Conservation (phyloP, 2,329 filamentous ascomycete species). For the Chrysoporthe austroafricana region DNA sequence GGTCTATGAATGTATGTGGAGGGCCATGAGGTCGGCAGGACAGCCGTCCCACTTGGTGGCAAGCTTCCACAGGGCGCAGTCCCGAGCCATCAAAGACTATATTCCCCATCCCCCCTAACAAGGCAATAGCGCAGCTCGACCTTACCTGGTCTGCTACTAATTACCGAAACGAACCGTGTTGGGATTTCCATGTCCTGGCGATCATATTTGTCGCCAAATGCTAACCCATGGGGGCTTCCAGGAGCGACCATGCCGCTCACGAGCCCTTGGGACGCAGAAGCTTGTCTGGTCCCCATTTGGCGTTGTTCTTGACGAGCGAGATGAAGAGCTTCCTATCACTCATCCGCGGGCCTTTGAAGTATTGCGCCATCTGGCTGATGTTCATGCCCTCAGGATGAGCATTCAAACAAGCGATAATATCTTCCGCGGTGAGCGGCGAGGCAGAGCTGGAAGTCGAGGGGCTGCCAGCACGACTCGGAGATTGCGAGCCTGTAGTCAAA, state of each 20-base stretch:
- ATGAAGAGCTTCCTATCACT: constrained; percentile 62
- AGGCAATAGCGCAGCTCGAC: not conserved
- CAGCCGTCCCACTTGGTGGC: not conserved
- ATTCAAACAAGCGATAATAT: constrained; percentile 59
- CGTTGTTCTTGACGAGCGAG: constrained; percentile 59
- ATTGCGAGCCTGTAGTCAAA: constrained; percentile 22
- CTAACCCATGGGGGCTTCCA: not conserved
- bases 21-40: not conserved
- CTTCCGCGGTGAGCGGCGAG: constrained; percentile 50
- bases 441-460: constrained; percentile 21
- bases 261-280: constrained; percentile 42
- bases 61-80: not conserved
- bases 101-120: not conserved
- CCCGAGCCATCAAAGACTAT: not conserved
- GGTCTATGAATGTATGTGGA: not conserved
- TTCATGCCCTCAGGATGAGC: constrained; percentile 55
- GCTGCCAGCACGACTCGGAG: constrained; percentile 18
- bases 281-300: constrained; percentile 59
- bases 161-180: not conserved
- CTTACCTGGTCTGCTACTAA: not conserved
- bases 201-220: too few species aligned
- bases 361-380: constrained; percentile 57
- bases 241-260: not conserved
- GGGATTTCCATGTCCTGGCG: not conserved
- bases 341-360: constrained; percentile 54